Evolutionary conservation across 2,329 filamentous ascomycete genomes (phyloP).

Genomic region (Penicillium sp.): DNA sequence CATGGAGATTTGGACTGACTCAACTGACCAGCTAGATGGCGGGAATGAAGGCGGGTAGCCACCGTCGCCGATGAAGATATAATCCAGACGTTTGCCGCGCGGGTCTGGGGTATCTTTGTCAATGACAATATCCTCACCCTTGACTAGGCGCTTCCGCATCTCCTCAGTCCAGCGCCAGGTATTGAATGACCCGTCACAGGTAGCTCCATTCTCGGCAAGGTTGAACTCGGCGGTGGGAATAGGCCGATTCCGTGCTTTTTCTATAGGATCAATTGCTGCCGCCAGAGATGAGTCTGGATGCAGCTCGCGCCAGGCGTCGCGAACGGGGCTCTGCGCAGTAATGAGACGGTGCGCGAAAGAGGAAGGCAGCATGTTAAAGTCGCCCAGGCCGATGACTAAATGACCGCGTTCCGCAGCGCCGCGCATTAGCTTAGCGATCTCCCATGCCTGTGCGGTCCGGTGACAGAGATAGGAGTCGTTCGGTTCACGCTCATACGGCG

Average conservation of each 20-base stretch:
- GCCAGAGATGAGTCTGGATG: slow-evolving; percentile 83
- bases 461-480: slow-evolving; percentile 87
- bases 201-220: slow-evolving; percentile 75
- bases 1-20: slow-evolving; percentile 72
- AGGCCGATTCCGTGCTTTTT: slow-evolving; percentile 63
- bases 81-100: slow-evolving; percentile 84
- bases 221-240: slow-evolving; percentile 77
- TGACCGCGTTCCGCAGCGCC: slow-evolving; percentile 76
- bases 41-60: slow-evolving; percentile 33
- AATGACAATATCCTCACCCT: slow-evolving; percentile 63
- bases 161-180: slow-evolving; percentile 87
- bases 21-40: slow-evolving; percentile 63
- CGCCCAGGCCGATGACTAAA: slow-evolving; percentile 80
- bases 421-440: slow-evolving; percentile 84
- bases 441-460: slow-evolving; percentile 89
- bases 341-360: slow-evolving; percentile 83
- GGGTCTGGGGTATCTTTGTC: slow-evolving; percentile 67
- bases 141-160: slow-evolving; percentile 65
- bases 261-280: slow-evolving; percentile 63
- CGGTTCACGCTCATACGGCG: slow-evolving; percentile 77
- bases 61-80: slow-evolving; percentile 76
- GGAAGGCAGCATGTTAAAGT: slow-evolving; percentile 94
- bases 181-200: slow-evolving; percentile 81
- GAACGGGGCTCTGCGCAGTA: slow-evolving; percentile 71
- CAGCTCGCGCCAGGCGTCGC: slow-evolving; percentile 79